Percentiles rank a stretch among this genome's conserved stretches.
These are phyloP conservation scores for Populus tomentosa DNA, from an alignment of 441 rosid species.

Conservation along the genomic window DNA sequence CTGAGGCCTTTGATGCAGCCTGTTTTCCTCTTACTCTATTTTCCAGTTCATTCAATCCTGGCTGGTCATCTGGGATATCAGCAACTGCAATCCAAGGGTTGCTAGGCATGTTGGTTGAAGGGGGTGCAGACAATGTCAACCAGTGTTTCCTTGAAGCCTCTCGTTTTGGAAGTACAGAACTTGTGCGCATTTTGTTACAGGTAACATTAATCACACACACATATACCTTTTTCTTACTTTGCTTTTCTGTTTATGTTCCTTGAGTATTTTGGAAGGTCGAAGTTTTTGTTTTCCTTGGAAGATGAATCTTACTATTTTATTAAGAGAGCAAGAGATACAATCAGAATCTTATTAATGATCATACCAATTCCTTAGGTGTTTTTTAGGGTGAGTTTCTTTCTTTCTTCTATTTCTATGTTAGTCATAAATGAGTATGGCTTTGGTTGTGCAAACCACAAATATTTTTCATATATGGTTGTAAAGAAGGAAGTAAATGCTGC, in stretches of 20 bases:
- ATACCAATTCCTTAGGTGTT: not conserved
- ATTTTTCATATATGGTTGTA: too few relatives aligned
- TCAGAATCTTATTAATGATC: not conserved
- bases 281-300: not conserved
- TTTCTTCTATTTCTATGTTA: not conserved
- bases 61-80: slow-evolving; percentile 92
- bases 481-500: too few relatives aligned
- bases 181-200: slow-evolving; percentile 85
- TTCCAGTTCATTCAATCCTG: slow-evolving; percentile 88
- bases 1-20: slow-evolving; percentile 95
- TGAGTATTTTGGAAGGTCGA: not conserved
- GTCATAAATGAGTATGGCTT: too few relatives aligned
- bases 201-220: slow-evolving; percentile 26
- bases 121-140: slow-evolving; percentile 90
- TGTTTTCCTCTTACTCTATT: slow-evolving; percentile 94
- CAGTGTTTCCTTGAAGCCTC: slow-evolving; percentile 99
- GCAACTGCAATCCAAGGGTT: slow-evolving; percentile 83
- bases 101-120: slow-evolving; percentile 85
- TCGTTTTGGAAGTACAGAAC: slow-evolving; percentile 95
- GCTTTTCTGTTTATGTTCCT: not conserved
- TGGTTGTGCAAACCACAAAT: too few relatives aligned
- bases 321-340: not conserved
- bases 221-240: not conserved
- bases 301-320: not conserved
- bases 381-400: not conserved